Evolutionary conservation across 108 stramenopile genomes (phyloP).

Genomic region (Schizochytrium sp.): DNA sequence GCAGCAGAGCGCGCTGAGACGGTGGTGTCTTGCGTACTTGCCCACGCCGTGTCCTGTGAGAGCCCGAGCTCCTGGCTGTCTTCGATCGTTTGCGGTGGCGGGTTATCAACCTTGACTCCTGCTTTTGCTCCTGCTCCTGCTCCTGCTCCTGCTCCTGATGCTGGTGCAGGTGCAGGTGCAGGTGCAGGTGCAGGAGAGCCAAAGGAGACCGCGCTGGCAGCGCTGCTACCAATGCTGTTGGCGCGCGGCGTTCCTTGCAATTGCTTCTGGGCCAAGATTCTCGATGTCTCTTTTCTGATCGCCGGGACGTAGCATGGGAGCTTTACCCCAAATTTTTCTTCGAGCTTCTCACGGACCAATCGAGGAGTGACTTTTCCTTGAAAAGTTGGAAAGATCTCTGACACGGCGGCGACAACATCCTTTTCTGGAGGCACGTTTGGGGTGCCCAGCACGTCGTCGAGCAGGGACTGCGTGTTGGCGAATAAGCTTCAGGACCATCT

Average conservation of each 20-base stretch:
- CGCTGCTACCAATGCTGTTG: neutral
- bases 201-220: too few species aligned
- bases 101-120: too few species aligned
- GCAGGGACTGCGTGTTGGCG: neutral
- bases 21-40: neutral
- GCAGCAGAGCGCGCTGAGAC: neutral
- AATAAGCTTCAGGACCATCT: neutral
- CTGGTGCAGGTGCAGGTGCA: too few species aligned
- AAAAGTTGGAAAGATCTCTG: neutral
- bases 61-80: too few species aligned
- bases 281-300: neutral
- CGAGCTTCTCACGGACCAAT: neutral
- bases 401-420: neutral
- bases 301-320: neutral
- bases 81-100: too few species aligned
- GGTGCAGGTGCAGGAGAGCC: too few species aligned
- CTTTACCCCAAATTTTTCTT: neutral
- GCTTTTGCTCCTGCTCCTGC: too few species aligned
- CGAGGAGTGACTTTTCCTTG: neutral
- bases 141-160: too few species aligned
- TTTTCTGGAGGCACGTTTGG: neutral
- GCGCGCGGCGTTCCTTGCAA: neutral
- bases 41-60: neutral
- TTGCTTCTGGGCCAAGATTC: neutral
- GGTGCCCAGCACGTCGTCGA: neutral